Evolutionary conservation across 495 filamentous ascomycete species (phyloP), one percentile per base, ranked within the genome.

Genomic region (Daldinia decipiens): DNA sequence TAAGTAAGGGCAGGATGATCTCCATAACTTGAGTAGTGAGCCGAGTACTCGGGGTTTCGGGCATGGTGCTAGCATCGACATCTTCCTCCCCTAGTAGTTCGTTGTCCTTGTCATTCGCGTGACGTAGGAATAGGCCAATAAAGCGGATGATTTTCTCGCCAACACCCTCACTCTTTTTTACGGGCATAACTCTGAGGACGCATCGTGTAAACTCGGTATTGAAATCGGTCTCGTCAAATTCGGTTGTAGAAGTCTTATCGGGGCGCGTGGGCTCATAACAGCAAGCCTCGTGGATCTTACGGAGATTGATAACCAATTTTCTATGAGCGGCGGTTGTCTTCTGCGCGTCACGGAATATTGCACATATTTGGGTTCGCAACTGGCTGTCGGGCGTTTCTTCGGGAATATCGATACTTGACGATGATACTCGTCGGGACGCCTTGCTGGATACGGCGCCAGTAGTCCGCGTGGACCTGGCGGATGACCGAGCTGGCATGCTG

Each of bases 111-210:
- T 96, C 93, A 50, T 86, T 87, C 11, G 95, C 89, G 77, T 93
- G 87, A 52, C 87, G 88, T 68, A 99, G 78, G 80, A 96, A 99
- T 39, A 91, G 81, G 19, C 92, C 94, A 72, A 95, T 80, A 78
- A 98, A 98, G 45, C 92, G 86, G 57, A 98, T 84, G 39, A 91
- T 84, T 66, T 92, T 88, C 78, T 99, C 95, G 26, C 93, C 95
- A 4, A 92, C 94, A 31, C 88, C 85, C 81, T 99, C 95, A 38
- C 90, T 91, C 84, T 97, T 98, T 84, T 97, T 97, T 27, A 98
- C 90, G 3, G 88, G 83, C 82, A 98, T 85, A 61, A 94, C 84
- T 43, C 94, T 86, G 62, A 95, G 80, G 39, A 97, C 85, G 73
- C 94, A 97, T 75, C 94, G 85, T 34, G 85, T 85, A 34, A 98